phyloP scores from a whole-genome alignment of 805 yeast genomes.

The Suhomyces canberraensis region DNA sequence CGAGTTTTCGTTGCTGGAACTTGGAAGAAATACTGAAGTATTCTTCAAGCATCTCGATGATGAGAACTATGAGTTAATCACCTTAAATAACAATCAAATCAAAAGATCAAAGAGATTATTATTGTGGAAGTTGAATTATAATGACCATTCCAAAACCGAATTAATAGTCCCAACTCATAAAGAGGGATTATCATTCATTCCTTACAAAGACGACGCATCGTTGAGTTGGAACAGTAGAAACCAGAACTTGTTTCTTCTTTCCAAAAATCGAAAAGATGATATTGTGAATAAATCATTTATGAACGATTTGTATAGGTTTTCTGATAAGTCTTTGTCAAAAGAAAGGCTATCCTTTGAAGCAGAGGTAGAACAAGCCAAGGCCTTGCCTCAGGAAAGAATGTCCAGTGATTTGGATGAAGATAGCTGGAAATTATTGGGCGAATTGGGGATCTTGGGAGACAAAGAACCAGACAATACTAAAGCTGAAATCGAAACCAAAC shows the following conservation, averaged over 20 bases:
- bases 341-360: constrained; percentile 10
- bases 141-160: constrained; percentile 19
- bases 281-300: constrained; percentile 3
- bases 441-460: constrained; percentile 13
- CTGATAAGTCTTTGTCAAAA: constrained; percentile 13
- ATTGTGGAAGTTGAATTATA: constrained; percentile 37
- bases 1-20: constrained; percentile 20
- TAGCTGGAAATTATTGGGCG: constrained; percentile 17
- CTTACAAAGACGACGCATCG: constrained; percentile 29
- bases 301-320: constrained; percentile 11
- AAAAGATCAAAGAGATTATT: constrained; percentile 36
- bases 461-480: constrained; percentile 4
- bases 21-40: constrained; percentile 34
- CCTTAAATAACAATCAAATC: constrained; percentile 27
- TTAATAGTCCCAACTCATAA: constrained; percentile 17
- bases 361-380: constrained; percentile 14
- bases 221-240: constrained; percentile 31
- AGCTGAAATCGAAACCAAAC: background rate
- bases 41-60: constrained; percentile 28
- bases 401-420: constrained; percentile 7
- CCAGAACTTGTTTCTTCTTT: constrained; percentile 6
- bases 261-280: background rate
- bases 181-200: constrained; percentile 14
- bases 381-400: constrained; percentile 8
- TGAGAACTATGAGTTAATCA: constrained; percentile 27